Evolutionary conservation across 805 yeast species (phyloP).

Genomic region (Kodamaea lidongshanica): DNA sequence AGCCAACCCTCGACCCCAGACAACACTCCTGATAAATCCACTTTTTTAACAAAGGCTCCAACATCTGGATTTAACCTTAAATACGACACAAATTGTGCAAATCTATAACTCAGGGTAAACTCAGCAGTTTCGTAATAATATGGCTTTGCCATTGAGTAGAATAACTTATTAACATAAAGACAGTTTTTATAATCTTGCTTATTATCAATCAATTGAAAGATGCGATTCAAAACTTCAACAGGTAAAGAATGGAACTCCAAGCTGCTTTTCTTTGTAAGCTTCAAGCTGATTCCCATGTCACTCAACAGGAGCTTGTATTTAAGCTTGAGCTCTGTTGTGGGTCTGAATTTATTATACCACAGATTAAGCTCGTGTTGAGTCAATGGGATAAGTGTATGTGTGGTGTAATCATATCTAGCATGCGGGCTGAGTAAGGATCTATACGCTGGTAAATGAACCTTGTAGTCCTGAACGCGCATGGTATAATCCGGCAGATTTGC

Average conservation of each 20-base stretch:
- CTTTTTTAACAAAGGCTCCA: constrained; percentile 47
- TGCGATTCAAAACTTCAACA: constrained; percentile 34
- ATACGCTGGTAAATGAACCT: constrained; percentile 26
- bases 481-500: too few relatives aligned
- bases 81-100: constrained; percentile 72
- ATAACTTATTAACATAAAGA: constrained; percentile 46
- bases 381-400: constrained; percentile 38
- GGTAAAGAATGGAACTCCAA: constrained; percentile 32
- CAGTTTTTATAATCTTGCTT: constrained; percentile 32
- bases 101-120: constrained; percentile 67
- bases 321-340: constrained; percentile 29
- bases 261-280: neutral
- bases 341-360: constrained; percentile 13
- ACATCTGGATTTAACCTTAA: constrained; percentile 51
- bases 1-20: constrained; percentile 30
- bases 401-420: constrained; percentile 45
- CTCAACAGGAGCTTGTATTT: constrained; percentile 43
- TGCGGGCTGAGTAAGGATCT: constrained; percentile 46
- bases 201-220: constrained; percentile 31
- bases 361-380: constrained; percentile 28
- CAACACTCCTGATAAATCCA: constrained; percentile 51
- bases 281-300: constrained; percentile 28
- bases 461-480: too few relatives aligned
- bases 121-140: constrained; percentile 49
- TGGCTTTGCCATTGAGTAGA: constrained; percentile 48